Conservation (phyloP, 768 basidiomycete genomes). For the Pleurotus tuoliensis region DNA sequence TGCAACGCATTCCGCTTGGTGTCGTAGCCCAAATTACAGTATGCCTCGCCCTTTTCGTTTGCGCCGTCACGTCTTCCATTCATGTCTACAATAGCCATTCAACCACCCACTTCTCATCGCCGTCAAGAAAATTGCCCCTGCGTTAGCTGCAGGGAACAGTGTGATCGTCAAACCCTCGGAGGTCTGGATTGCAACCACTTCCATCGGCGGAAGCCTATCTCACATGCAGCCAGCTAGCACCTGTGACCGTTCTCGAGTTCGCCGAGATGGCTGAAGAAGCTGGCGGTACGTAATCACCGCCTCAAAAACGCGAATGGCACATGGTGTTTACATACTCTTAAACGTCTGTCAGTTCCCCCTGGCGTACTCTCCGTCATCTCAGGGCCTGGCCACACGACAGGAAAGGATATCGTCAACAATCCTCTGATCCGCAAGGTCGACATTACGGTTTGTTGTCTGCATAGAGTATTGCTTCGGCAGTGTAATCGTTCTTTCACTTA, state of each 20-base stretch:
- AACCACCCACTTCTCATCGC: conserved; percentile 90
- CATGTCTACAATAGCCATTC: conserved; percentile 53
- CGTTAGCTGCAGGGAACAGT: conserved; percentile 80
- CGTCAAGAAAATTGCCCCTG: conserved; percentile 84
- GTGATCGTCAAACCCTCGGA: conserved; percentile 84
- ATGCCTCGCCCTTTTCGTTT: conserved; percentile 13
- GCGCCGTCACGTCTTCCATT: background rate
- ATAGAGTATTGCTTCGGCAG: background rate
- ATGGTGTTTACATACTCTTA: background rate
- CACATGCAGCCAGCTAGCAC: conserved; percentile 51
- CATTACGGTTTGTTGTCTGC: conserved; percentile 57
- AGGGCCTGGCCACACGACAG: conserved; percentile 64
- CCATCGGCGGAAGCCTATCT: background rate
- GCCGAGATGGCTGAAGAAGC: conserved; percentile 58
- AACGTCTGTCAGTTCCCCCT: conserved; percentile 53
- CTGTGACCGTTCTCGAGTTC: conserved; percentile 77
- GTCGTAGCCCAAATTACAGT: conserved; percentile 91
- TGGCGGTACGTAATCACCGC: conserved; percentile 47
- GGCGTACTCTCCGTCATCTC: conserved; percentile 74
- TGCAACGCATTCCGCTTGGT: conserved; percentile 75
- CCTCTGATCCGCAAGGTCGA: conserved; percentile 76
- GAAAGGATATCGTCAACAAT: conserved; percentile 61
- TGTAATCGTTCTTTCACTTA: conserved; percentile 19
- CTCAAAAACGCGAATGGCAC: background rate
- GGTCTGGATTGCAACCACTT: conserved; percentile 26